Conservation (phyloP, 768 basidiomycete genomes). For the Mycena rebaudengoi region DNA sequence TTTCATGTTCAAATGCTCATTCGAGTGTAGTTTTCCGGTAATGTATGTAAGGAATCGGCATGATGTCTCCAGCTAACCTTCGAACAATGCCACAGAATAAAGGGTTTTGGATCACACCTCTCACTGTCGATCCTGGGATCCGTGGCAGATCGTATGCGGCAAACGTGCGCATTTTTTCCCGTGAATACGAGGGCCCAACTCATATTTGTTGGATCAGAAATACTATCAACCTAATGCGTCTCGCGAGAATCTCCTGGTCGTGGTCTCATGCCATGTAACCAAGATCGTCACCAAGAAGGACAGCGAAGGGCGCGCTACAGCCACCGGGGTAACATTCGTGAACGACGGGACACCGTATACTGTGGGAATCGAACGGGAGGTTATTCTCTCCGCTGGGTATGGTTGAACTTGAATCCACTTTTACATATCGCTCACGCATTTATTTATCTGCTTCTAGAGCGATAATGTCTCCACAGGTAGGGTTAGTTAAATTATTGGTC, state of each 20-base stretch:
- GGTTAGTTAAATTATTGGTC: neutral
- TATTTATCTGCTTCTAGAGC: neutral
- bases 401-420: slow-evolving; percentile 2
- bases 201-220: slow-evolving; percentile 8
- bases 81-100: neutral
- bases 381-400: slow-evolving; percentile 22
- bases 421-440: slow-evolving; percentile 20
- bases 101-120: slow-evolving; percentile 2
- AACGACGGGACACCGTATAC: slow-evolving; percentile 23
- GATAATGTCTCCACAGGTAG: slow-evolving; percentile 35
- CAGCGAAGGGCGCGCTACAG: slow-evolving; percentile 29
- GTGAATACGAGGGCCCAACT: too few relatives aligned
- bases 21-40: slow-evolving; percentile 17
- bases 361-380: slow-evolving; percentile 21
- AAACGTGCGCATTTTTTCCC: slow-evolving; percentile 5
- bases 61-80: neutral
- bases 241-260: slow-evolving; percentile 39
- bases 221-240: slow-evolving; percentile 33
- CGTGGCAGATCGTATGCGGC: slow-evolving; percentile 15
- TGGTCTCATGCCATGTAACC: slow-evolving; percentile 38
- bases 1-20: neutral
- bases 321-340: slow-evolving; percentile 30
- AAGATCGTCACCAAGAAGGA: slow-evolving; percentile 22
- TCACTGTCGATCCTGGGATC: slow-evolving; percentile 1
- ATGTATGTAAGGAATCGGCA: neutral